These are phyloP conservation scores for Colletotrichum theobromicola DNA, from an alignment of 2,329 filamentous ascomycete genomes.

Conservation along the genomic window DNA sequence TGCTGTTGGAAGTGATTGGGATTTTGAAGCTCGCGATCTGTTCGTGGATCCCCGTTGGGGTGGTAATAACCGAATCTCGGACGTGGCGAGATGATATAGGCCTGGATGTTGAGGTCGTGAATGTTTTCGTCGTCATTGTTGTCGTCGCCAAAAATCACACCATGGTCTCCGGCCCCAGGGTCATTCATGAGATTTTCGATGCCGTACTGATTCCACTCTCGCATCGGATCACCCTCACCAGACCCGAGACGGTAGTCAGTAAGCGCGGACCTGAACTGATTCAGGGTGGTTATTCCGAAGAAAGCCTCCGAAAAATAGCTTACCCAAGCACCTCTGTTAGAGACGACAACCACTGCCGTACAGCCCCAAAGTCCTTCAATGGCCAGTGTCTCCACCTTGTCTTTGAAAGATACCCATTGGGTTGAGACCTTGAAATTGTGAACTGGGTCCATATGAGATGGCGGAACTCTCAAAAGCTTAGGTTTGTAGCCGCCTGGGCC, in stretches of 20 bases:
- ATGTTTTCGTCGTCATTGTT: not conserved
- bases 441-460: not conserved
- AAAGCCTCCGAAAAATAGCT: not conserved
- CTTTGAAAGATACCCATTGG: not conserved
- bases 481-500: not conserved
- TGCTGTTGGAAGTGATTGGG: not conserved
- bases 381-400: not conserved
- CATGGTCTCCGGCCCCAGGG: not conserved
- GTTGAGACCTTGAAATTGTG: not conserved
- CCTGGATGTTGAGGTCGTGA: not conserved
- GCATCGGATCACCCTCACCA: not conserved
- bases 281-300: not conserved
- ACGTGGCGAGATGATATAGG: not conserved
- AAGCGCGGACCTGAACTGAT: not conserved
- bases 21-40: not conserved
- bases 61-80: not conserved
- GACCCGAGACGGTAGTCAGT: not conserved
- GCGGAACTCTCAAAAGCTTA: not conserved
- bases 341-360: not conserved
- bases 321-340: not conserved
- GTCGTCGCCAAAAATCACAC: not conserved
- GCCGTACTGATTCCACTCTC: not conserved
- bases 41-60: not conserved
- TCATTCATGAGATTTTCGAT: not conserved
- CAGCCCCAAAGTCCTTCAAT: not conserved